Conservation (phyloP, 345 rosid genomes). For the Cardamine chenopodiifolia region DNA sequence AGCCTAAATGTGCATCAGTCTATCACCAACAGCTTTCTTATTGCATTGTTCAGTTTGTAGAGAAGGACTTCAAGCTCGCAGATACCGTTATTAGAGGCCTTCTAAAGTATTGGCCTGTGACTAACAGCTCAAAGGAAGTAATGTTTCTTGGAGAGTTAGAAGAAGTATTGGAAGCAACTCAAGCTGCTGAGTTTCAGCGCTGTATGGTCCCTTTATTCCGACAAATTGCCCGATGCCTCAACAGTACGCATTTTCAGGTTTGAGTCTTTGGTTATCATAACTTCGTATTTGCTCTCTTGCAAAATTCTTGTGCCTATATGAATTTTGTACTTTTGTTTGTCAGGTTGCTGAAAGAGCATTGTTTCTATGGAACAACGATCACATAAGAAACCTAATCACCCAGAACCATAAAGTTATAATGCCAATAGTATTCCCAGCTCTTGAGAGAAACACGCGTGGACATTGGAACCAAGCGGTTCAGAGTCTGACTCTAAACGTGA, state of each 20-base stretch:
- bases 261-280: conserved; percentile 9
- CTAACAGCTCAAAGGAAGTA: conserved; percentile 88
- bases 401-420: conserved; percentile 56
- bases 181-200: conserved; percentile 81
- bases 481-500: conserved; percentile 59
- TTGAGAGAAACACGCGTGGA: conserved; percentile 58
- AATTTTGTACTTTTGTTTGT: not conserved
- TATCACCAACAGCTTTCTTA: conserved; percentile 84
- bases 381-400: conserved; percentile 55
- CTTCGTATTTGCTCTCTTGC: not conserved
- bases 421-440: conserved; percentile 65
- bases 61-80: conserved; percentile 84
- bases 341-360: conserved; percentile 74
- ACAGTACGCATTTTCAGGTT: conserved; percentile 90
- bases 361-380: conserved; percentile 71
- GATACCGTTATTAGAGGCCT: conserved; percentile 80
- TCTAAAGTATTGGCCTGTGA: conserved; percentile 83
- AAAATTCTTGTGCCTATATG: not conserved
- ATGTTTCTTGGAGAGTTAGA: conserved; percentile 84
- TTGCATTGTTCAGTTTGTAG: conserved; percentile 85
- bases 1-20: conserved; percentile 70
- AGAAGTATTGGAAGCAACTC: conserved; percentile 91
- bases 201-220: conserved; percentile 83
- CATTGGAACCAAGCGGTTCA: conserved; percentile 77
- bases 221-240: conserved; percentile 72